Base-by-base conservation (phyloP, 2,329 filamentous ascomycete genomes). In the Microdochium trichocladiopsis region DNA sequence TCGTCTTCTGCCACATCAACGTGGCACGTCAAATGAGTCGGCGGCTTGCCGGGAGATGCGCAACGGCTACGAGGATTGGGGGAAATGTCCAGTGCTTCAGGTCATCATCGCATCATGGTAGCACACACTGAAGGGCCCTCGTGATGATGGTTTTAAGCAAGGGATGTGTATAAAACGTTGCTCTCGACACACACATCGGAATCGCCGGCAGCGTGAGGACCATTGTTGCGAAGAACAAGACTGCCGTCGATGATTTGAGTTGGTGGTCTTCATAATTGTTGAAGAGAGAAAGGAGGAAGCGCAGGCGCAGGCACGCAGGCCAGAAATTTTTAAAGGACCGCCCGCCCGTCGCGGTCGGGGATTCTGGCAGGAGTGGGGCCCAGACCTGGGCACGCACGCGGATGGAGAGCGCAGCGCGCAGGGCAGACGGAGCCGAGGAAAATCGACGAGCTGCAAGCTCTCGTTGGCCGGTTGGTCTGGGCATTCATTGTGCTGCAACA, bases 121-220 rank as follows among this genome's bases (percentile, higher is more conserved):
- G 79, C 79, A 70, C 78, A 66, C 77, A 66, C 52, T 63, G 68
- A 76, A 78, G 78, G 80, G 79, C 80, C 78, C 80, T 84, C 80
- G 77, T 82, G 79, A 82, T 75, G 71, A 84, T 83, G 80, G 80
- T 84, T 83, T 84, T 84, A 77, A 73, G 72, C 78, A 82, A 81
- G 72, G 77, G 77, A 45, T 21, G 18, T 18, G 16, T 45, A 5
- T 68, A n/a, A n/a, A n/a, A n/a, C n/a, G n/a, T 79, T 72, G 59
- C 64, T 84, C 80, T 83, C 65, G 79, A 81, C 80, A 72, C 76
- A 74, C 69, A 58, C 68, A 75, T 74, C 75, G 72, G 69, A 70
- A 68, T 74, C 73, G 72, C 68, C 78, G 78, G 75, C 67, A 68
- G 68, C 70, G 67, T 69, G 59, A 64, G 58, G 56, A 52, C 45